Conservation (phyloP, 73 alveolate species). For the Paramecium octaurelia region DNA sequence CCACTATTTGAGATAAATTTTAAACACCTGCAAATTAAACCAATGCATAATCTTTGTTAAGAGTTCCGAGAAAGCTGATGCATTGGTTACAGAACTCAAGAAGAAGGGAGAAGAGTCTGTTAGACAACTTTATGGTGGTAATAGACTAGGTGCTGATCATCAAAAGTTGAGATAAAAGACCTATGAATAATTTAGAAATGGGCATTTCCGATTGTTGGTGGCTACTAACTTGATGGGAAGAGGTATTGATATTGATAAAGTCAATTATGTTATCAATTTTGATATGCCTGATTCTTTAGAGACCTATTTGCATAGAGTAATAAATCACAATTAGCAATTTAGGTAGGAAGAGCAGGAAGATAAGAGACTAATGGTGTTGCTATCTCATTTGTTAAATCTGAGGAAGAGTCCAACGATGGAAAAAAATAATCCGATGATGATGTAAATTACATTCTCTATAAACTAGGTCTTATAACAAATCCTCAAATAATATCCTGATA, state of each 20-base stretch:
- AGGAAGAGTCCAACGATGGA: constrained; percentile 76
- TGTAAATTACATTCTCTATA: background rate
- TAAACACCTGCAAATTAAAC: constrained; percentile 48
- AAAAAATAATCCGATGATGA: constrained; percentile 9
- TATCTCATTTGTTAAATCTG: constrained; percentile 86
- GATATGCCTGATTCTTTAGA: constrained; percentile 88
- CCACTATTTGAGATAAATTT: constrained; percentile 62
- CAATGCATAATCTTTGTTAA: constrained; percentile 56
- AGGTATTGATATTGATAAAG: constrained; percentile 99
- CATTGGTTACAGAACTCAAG: constrained; percentile 27
- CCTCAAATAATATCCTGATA: constrained; percentile 35
- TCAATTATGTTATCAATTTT: constrained; percentile 98
- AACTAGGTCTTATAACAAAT: constrained; percentile 5
- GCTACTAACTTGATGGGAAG: constrained; percentile 99
- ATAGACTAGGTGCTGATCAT: background rate
- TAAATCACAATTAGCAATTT: background rate
- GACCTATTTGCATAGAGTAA: constrained; percentile 94
- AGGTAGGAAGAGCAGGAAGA: constrained; percentile 99
- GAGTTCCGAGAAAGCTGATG: constrained; percentile 54
- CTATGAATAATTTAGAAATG: constrained; percentile 81
- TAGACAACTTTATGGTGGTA: constrained; percentile 23
- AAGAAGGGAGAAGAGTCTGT: constrained; percentile 50
- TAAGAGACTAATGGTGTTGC: constrained; percentile 98
- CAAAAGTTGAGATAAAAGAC: constrained; percentile 36
- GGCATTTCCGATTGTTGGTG: constrained; percentile 97